Evolutionary conservation across 2,329 filamentous ascomycete genomes (phyloP).

Genomic region (Aspergillus sp.): DNA sequence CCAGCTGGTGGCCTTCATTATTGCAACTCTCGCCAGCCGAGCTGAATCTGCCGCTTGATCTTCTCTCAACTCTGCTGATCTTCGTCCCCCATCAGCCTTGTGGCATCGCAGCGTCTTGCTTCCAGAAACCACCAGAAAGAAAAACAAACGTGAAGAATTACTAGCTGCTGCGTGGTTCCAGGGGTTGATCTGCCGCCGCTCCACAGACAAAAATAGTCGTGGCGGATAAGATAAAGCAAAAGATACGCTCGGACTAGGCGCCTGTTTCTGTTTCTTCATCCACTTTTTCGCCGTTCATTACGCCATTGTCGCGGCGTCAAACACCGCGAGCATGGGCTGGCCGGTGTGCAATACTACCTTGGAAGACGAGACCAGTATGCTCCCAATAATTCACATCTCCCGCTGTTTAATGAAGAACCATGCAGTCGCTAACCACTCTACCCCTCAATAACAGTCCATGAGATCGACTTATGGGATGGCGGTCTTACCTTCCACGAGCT

Average conservation of each 20-base stretch:
- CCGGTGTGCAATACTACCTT: slow-evolving; percentile 53
- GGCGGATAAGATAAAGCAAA: slow-evolving; percentile 12
- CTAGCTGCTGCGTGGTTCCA: slow-evolving; percentile 7
- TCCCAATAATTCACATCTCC: not conserved
- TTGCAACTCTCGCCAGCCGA: not conserved
- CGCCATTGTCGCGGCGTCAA: slow-evolving; percentile 3
- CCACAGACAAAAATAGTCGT: slow-evolving; percentile 3
- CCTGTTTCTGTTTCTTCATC: slow-evolving; percentile 3
- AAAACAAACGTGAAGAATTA: slow-evolving; percentile 3
- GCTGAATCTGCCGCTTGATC: not conserved
- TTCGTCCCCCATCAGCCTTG: not conserved
- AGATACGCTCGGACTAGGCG: not conserved
- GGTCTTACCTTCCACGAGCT: slow-evolving; percentile 58
- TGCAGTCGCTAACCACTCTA: slow-evolving; percentile 1
- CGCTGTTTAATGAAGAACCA: not conserved
- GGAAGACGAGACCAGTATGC: slow-evolving; percentile 47
- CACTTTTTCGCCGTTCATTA: slow-evolving; percentile 12
- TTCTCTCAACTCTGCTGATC: not conserved
- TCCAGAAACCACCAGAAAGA: not conserved
- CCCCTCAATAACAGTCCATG: slow-evolving; percentile 37
- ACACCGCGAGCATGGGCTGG: slow-evolving; percentile 40
- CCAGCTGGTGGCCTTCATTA: not conserved
- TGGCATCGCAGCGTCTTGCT: no score
- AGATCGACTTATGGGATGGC: slow-evolving; percentile 53
- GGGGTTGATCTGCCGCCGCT: slow-evolving; percentile 15